Evolutionary conservation across 306 rosid genomes (phyloP), one percentile per base, ranked within the genome.

Genomic region (Lathyrus tuberosus): DNA sequence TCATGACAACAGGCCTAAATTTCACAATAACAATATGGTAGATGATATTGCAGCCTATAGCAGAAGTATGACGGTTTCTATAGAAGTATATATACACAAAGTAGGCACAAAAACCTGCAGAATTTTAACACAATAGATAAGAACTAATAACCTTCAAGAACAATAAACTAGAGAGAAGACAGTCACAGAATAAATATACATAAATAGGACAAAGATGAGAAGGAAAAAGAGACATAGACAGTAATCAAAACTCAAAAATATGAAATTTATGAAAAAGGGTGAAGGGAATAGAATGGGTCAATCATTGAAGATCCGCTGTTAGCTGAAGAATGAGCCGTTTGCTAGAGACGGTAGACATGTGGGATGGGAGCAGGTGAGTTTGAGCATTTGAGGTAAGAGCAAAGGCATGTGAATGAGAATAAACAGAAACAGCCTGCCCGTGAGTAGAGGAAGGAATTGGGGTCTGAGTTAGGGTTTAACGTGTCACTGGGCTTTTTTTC

Each of bases 331-430:
- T 61, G 30, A 35, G 15, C 4, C 0, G 14, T 35, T 35, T 8
- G 10, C 64, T 58, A 60, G 24, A 5, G 47, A 61, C 16, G 65
- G 9, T 35, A 13, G 18, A 35, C 40, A 35, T 14, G 46, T 16
- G 28, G 43, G 14, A n/a, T 16, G 28, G 43, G 14, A n/a, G 43
- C 64, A 57, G 63, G 40, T 57, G 40, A 28, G 63, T 24, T 30
- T 57, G 63, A 57, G 64, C 64, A 16, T 6, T 57, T 31, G 64
- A 59, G 43, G 64, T 31, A 33, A 26, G 43, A 28, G 43, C 13
- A 15, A 18, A 59, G 20, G 8, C 2, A 18, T 5, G 20, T 6
- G 40, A 57, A 57, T 13, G 20, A 57, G 12, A 13, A 26, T 30
- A 30, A n/a, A 30, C 63, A 30, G 17, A 1, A 3, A 48, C 24